Percentiles rank a stretch among this genome's conserved stretches.
These are phyloP conservation scores for Sclerotinia sclerotiorum DNA, from an alignment of 2,329 filamentous ascomycete genomes.

Conservation along the genomic window DNA sequence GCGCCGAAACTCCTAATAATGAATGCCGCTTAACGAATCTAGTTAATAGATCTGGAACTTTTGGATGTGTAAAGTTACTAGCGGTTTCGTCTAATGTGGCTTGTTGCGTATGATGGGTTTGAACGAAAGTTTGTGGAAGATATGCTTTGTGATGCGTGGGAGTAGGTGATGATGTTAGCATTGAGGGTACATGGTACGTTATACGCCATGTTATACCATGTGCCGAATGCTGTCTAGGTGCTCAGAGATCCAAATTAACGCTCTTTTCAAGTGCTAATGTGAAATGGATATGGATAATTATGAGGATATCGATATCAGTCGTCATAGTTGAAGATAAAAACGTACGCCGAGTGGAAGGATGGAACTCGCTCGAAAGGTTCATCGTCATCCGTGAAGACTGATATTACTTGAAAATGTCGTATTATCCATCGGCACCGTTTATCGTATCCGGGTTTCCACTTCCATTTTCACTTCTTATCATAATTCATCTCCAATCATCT, in stretches of 20 bases:
- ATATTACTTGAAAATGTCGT: too few relatives aligned
- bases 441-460: not conserved
- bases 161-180: not conserved
- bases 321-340: not conserved
- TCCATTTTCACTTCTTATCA: not conserved
- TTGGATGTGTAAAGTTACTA: not conserved
- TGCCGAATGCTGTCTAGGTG: not conserved
- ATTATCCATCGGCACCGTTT: not conserved
- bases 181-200: not conserved
- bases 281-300: not conserved
- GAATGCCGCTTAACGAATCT: not conserved
- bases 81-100: not conserved
- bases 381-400: not conserved
- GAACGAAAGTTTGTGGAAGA: not conserved
- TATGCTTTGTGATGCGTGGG: not conserved
- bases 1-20: constrained; percentile 6
- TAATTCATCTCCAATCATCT: not conserved
- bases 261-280: not conserved
- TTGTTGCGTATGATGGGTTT: not conserved
- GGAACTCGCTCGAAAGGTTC: not conserved
- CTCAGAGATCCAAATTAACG: too few relatives aligned
- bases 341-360: not conserved
- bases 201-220: not conserved
- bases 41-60: not conserved
- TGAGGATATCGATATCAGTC: not conserved